A percentile compares a stretch with the other conserved stretches of the same genome.
These are phyloP conservation scores for Linderina pennispora DNA, from an alignment of 192 early-diverging fungal species.

Conservation along the genomic window DNA sequence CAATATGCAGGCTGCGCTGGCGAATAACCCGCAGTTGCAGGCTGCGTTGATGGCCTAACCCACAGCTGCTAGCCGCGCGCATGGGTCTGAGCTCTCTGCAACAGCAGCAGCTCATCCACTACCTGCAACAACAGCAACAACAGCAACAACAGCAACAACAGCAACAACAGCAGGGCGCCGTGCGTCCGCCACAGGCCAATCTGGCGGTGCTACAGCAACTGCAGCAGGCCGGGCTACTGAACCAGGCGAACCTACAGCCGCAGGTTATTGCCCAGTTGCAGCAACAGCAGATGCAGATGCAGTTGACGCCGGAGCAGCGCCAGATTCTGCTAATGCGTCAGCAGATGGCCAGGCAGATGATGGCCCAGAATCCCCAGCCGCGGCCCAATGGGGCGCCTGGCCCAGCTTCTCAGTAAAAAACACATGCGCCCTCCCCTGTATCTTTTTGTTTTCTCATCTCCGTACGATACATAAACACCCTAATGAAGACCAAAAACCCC, in stretches of 20 bases:
- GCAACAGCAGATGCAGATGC: background rate
- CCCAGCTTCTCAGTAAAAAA: too few relatives aligned
- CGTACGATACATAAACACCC: too few relatives aligned
- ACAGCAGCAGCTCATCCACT: slow-evolving; percentile 19
- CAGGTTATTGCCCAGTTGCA: background rate
- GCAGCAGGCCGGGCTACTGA: background rate
- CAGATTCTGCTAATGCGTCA: background rate
- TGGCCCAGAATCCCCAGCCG: background rate
- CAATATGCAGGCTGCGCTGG: background rate
- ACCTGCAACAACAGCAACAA: slow-evolving; percentile 1
- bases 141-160: slow-evolving; percentile 10
- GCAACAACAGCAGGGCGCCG: slow-evolving; percentile 1
- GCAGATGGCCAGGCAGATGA: background rate
- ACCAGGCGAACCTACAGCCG: background rate
- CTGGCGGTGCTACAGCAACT: background rate
- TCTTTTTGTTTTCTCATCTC: too few relatives aligned
- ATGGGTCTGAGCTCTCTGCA: slow-evolving; percentile 2
- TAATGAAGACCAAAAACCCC: too few relatives aligned
- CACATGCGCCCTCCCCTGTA: too few relatives aligned
- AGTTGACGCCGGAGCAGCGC: background rate
- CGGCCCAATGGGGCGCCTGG: too few relatives aligned
- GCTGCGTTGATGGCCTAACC: background rate
- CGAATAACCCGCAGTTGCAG: too few relatives aligned
- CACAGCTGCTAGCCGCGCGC: background rate
- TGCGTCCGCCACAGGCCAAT: background rate